Conservation (phyloP, 768 basidiomycete species). For the Tricholoma saponaceum region DNA sequence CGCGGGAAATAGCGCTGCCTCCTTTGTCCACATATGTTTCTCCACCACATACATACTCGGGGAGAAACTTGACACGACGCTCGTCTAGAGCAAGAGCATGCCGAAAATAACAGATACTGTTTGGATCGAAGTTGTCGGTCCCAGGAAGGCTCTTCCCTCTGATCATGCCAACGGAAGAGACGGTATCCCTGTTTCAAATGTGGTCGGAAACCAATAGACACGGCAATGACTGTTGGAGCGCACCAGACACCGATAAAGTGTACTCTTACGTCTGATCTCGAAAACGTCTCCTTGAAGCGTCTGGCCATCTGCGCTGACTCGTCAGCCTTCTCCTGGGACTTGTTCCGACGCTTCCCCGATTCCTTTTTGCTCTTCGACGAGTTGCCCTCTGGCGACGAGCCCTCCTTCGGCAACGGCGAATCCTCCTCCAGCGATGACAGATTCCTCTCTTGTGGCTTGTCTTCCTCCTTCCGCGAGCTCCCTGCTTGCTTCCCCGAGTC, state of each 20-base stretch:
- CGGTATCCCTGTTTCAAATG: constrained; percentile 34
- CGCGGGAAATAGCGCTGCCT: background rate
- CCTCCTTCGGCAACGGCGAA: no score
- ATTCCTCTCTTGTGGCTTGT: background rate
- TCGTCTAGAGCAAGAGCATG: constrained; percentile 45
- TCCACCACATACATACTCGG: constrained; percentile 25
- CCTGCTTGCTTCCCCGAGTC: no score
- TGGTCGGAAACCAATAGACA: no score
- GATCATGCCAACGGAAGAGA: constrained; percentile 36
- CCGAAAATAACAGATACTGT: constrained; percentile 30
- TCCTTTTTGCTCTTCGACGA: background rate
- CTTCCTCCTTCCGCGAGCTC: no score
- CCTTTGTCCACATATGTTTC: no score
- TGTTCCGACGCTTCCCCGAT: background rate
- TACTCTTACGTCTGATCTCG: constrained; percentile 18
- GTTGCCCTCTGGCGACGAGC: background rate
- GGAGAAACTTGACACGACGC: constrained; percentile 38
- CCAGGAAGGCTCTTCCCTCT: constrained; percentile 25
- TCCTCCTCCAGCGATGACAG: no score
- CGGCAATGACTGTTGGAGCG: background rate
- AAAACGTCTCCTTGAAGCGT: constrained; percentile 8
- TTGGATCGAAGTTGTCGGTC: constrained; percentile 17
- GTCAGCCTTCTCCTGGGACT: background rate
- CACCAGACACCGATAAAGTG: constrained; percentile 41
- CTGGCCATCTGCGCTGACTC: background rate